Evolutionary conservation across 805 yeast species (phyloP), one percentile per base, ranked within the genome.

Genomic region (Blastobotrys terrestris): DNA sequence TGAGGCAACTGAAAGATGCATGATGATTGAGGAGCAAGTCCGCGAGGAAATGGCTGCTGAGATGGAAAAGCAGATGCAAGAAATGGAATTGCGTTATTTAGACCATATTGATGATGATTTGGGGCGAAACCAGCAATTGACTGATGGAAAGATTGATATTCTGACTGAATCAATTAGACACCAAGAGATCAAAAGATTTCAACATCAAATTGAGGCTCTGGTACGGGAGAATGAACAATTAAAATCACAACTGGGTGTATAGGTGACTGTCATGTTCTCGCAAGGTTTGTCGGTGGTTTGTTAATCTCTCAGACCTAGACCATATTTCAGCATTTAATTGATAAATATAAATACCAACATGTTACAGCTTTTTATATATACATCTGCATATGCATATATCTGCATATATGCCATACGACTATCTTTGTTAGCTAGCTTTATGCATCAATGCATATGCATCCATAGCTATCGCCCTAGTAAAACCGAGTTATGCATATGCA

Each of bases 31-130:
- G 53, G 48, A 48, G 53, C 52, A 57, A 26, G 53, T 57, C n/a
- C 53, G 68, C n/a, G 42, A 58, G 54, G 56, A 61, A 41, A 44
- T 71, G 60, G 56, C 66, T 55, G 53, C 68, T 58, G 53, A 53
- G 31, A 53, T 58, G 67, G 63, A 71, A 55, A 19, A 45, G 2
- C 66, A 63, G 31, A 47, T 67, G 26, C 48, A 54, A 2, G 56
- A 53, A 43, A 46, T 69, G 45, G 67, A 68, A 49, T 56, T 58
- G 35, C 60, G 59, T 40, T 53, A 62, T 19, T 56, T 60, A 41
- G 64, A 63, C 16, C 52, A 47, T 39, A 31, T 58, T 19, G 62
- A 57, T 35, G 53, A 50, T 13, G 60, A 55, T 15, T 46, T 42
- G 8, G 53, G 48, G 14, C 39, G 55, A 11, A 52, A 53, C 4